Percentiles rank a stretch among this genome's conserved stretches.
Conservation (phyloP, 1,284 basidiomycete species). For the Malassezia brasiliensis region DNA sequence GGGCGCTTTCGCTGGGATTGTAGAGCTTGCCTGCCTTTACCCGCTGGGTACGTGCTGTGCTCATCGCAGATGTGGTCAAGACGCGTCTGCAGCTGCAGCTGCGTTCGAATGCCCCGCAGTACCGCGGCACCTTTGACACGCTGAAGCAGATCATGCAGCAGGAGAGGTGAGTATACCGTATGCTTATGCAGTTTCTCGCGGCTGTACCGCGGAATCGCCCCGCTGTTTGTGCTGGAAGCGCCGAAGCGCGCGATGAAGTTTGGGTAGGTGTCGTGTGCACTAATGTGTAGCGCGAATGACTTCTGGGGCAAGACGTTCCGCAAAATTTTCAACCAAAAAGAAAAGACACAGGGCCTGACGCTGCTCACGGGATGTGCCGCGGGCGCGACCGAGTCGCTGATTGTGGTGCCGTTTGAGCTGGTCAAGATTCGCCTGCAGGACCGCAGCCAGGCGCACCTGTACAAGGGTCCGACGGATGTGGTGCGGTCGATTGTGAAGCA, state of each 20-base stretch:
- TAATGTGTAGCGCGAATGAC: slow-evolving; percentile 62
- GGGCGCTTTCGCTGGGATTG: slow-evolving; percentile 72
- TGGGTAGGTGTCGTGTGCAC: slow-evolving; percentile 51
- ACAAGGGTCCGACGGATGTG: slow-evolving; percentile 79
- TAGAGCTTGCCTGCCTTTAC: slow-evolving; percentile 83
- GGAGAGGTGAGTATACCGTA: slow-evolving; percentile 61
- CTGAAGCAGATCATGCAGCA: slow-evolving; percentile 66
- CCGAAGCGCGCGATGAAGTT: slow-evolving; percentile 97
- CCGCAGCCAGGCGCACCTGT: slow-evolving; percentile 26
- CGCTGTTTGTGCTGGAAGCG: slow-evolving; percentile 87
- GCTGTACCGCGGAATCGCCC: slow-evolving; percentile 85
- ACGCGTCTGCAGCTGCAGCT: slow-evolving; percentile 93
- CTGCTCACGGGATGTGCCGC: slow-evolving; percentile 83
- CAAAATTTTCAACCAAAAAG: slow-evolving; percentile 57
- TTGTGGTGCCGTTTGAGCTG: slow-evolving; percentile 84
- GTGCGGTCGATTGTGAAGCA: slow-evolving; percentile 59
- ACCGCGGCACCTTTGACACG: slow-evolving; percentile 65
- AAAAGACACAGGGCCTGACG: slow-evolving; percentile 79
- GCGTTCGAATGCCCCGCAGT: slow-evolving; percentile 55
- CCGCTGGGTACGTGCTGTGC: slow-evolving; percentile 64
- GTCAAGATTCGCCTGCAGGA: slow-evolving; percentile 84
- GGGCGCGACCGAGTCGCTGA: slow-evolving; percentile 80
- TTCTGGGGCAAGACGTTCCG: slow-evolving; percentile 62
- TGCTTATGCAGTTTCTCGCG: slow-evolving; percentile 58
- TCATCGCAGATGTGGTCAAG: slow-evolving; percentile 56